Evolutionary conservation across 2,329 filamentous ascomycete genomes (phyloP).

Genomic region (Penicillium rolfsii): DNA sequence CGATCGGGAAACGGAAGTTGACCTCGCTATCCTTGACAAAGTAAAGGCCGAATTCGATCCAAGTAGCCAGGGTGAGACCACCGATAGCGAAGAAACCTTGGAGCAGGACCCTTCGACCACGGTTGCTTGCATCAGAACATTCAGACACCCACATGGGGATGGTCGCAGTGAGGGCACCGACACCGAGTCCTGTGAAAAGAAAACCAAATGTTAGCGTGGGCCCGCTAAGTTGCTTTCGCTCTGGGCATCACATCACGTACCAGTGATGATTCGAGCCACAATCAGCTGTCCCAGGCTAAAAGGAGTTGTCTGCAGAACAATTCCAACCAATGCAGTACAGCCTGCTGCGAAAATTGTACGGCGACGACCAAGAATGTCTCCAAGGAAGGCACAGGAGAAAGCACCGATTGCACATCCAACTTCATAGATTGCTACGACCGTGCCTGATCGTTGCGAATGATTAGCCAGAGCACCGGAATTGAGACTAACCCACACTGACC

Average conservation of each 20-base stretch:
- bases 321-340: constrained; percentile 20
- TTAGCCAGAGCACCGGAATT: too few relatives aligned
- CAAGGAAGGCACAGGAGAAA: constrained; percentile 17
- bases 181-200: constrained; percentile 10
- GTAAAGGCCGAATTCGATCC: constrained; percentile 53
- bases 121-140: constrained; percentile 9
- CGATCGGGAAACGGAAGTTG: constrained; percentile 58
- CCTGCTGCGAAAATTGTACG: constrained; percentile 24
- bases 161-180: constrained; percentile 19
- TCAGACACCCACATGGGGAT: constrained; percentile 22
- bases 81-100: constrained; percentile 29
- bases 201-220: neutral
- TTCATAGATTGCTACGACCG: constrained; percentile 32
- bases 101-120: constrained; percentile 15
- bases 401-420: constrained; percentile 29
- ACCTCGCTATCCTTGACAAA: too few relatives aligned
- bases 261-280: constrained; percentile 13
- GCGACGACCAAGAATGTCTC: constrained; percentile 26
- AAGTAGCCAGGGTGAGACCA: constrained; percentile 38
- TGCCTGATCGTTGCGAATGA: constrained; percentile 16
- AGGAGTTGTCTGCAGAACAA: constrained; percentile 24
- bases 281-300: constrained; percentile 20
- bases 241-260: constrained; percentile 1
- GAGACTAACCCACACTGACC: too few relatives aligned
- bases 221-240: neutral